These are phyloP conservation scores for Saccharomyces hybrid DNA, from an alignment of 1,139 yeast species.

Conservation along the genomic window DNA sequence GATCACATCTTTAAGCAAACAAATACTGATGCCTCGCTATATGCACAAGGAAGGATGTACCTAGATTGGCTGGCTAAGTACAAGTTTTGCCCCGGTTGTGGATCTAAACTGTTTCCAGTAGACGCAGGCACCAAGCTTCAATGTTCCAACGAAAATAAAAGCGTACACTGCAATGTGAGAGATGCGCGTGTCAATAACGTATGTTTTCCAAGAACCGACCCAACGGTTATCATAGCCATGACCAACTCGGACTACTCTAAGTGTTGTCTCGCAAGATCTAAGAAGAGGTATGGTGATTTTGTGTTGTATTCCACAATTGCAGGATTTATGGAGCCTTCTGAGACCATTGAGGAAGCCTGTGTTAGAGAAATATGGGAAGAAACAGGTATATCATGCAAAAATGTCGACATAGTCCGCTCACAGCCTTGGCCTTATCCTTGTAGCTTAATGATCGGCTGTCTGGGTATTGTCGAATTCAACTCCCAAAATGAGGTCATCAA, in stretches of 20 bases:
- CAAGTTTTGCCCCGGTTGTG: conserved; percentile 85
- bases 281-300: conserved; percentile 43
- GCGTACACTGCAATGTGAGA: conserved; percentile 45
- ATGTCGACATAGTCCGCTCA: conserved; percentile 54
- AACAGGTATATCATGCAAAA: conserved; percentile 65
- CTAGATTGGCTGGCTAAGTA: conserved; percentile 77
- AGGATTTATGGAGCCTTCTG: conserved; percentile 94
- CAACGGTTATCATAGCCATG: conserved; percentile 76
- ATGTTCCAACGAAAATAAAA: conserved; percentile 42
- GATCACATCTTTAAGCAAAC: conserved; percentile 22
- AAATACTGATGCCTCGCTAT: conserved; percentile 53
- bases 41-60: conserved; percentile 76
- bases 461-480: conserved; percentile 62
- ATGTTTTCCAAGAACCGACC: conserved; percentile 87
- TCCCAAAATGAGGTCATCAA: conserved; percentile 54
- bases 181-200: conserved; percentile 43
- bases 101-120: conserved; percentile 55
- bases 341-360: conserved; percentile 82
- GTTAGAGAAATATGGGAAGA: conserved; percentile 92
- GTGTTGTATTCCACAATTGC: conserved; percentile 79
- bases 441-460: conserved; percentile 86
- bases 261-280: conserved; percentile 64
- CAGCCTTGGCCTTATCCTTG: conserved; percentile 98
- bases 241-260: conserved; percentile 53
- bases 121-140: conserved; percentile 76